A percentile compares a stretch with the other conserved stretches of the same genome.
Conservation (phyloP, 306 rosid genomes). For the Datisca glomerata region DNA sequence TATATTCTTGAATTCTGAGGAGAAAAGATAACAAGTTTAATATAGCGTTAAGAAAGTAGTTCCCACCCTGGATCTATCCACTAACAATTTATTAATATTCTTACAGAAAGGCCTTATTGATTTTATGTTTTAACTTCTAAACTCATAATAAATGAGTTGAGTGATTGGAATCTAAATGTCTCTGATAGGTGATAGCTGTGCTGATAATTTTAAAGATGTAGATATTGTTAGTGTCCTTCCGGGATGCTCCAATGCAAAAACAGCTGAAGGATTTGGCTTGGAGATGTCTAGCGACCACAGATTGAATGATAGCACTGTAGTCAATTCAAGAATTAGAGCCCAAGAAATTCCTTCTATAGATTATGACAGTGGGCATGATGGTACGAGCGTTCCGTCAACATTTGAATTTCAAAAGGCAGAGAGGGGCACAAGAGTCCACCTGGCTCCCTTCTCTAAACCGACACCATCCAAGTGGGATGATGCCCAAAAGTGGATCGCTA, state of each 20-base stretch:
- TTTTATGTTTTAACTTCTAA: too few relatives aligned
- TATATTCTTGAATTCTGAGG: too few relatives aligned
- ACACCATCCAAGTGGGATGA: constrained; percentile 97
- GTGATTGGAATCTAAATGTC: constrained; percentile 3
- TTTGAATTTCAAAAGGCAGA: constrained; percentile 90
- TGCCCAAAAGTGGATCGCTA: constrained; percentile 97
- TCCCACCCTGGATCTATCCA: constrained; percentile 1
- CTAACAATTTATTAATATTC: too few relatives aligned
- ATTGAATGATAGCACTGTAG: constrained; percentile 27
- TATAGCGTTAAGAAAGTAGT: background rate
- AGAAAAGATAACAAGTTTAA: background rate
- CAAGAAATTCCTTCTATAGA: constrained; percentile 52
- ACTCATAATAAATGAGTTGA: too few relatives aligned
- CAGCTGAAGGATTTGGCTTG: constrained; percentile 21
- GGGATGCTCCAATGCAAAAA: constrained; percentile 36
- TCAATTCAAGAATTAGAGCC: constrained; percentile 32
- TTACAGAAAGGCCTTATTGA: too few relatives aligned
- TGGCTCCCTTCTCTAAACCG: constrained; percentile 76
- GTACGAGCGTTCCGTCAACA: constrained; percentile 33
- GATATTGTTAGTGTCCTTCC: constrained; percentile 79
- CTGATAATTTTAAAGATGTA: constrained; percentile 74
- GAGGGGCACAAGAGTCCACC: constrained; percentile 60
- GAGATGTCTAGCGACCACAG: constrained; percentile 36
- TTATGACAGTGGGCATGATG: constrained; percentile 46
- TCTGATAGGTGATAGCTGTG: constrained; percentile 47